These are phyloP conservation scores for Eleusine indica DNA, from an alignment of 176 grass and related monocot genomes.

Conservation along the genomic window DNA sequence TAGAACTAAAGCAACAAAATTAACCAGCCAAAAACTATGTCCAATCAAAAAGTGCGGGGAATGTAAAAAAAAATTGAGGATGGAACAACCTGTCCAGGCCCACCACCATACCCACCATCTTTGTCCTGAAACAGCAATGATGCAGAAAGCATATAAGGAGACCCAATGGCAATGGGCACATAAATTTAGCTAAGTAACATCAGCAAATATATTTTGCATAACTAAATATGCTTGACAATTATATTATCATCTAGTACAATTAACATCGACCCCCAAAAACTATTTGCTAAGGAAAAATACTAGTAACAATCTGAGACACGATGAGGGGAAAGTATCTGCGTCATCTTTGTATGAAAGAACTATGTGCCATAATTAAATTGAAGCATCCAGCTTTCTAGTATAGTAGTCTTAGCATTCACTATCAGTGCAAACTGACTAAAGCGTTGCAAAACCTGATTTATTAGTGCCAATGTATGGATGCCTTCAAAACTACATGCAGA, in stretches of 20 bases:
- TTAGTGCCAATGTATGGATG: not conserved
- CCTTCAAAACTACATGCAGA: not conserved
- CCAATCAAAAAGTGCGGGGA: conserved; percentile 18
- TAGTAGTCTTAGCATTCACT: not conserved
- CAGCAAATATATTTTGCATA: not conserved
- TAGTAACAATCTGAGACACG: conserved; percentile 8
- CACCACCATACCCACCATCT: conserved; percentile 90
- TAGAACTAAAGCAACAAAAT: conserved; percentile 10
- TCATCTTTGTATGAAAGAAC: conserved; percentile 10
- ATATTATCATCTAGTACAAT: conserved; percentile 20
- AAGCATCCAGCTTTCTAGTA: not conserved
- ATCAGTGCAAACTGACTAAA: not conserved
- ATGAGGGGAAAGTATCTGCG: not conserved
- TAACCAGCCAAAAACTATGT: conserved; percentile 26
- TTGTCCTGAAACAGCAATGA: conserved; percentile 67
- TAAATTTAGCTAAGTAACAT: not conserved
- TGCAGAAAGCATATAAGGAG: conserved; percentile 28
- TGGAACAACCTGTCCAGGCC: conserved; percentile 85
- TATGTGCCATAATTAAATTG: not conserved
- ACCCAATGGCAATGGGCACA: not conserved
- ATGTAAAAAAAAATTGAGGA: conserved; percentile 22
- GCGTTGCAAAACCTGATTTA: not conserved
- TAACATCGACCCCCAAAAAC: not conserved
- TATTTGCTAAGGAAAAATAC: not conserved
- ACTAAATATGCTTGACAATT: not conserved